Evolutionary conservation across 768 basidiomycete species (phyloP).

Genomic region (Boletus rubescentipes): DNA sequence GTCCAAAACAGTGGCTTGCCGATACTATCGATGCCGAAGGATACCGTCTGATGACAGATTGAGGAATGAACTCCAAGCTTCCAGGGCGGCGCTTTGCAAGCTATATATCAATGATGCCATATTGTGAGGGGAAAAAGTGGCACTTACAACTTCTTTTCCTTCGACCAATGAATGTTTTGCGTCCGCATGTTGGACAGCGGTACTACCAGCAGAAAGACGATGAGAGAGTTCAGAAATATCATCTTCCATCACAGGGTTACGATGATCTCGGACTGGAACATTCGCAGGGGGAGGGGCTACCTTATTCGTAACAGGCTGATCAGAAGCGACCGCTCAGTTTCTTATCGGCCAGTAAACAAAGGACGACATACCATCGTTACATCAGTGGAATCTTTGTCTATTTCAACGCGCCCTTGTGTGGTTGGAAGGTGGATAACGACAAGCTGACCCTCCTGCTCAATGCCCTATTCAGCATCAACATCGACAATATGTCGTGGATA

Average conservation of each 20-base stretch:
- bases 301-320: neutral
- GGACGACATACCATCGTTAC: constrained; percentile 6
- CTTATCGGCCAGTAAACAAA: neutral
- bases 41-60: constrained; percentile 26
- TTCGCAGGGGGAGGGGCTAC: neutral
- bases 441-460: constrained; percentile 1
- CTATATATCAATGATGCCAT: neutral
- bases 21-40: constrained; percentile 10
- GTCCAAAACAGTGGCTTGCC: neutral
- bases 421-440: neutral
- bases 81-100: constrained; percentile 15
- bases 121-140: neutral
- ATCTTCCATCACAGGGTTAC: neutral
- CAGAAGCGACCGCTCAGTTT: neutral
- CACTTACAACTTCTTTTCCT: constrained; percentile 13
- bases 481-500: neutral
- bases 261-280: neutral
- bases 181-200: neutral
- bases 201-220: neutral
- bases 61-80: constrained; percentile 25
- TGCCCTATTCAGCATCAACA: neutral
- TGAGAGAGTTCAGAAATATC: neutral
- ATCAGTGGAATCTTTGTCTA: neutral
- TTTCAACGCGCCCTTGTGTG: neutral
- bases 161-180: neutral